These are phyloP conservation scores for Claviceps purpurea DNA, from an alignment of 2,329 filamentous ascomycete species.

Conservation along the genomic window DNA sequence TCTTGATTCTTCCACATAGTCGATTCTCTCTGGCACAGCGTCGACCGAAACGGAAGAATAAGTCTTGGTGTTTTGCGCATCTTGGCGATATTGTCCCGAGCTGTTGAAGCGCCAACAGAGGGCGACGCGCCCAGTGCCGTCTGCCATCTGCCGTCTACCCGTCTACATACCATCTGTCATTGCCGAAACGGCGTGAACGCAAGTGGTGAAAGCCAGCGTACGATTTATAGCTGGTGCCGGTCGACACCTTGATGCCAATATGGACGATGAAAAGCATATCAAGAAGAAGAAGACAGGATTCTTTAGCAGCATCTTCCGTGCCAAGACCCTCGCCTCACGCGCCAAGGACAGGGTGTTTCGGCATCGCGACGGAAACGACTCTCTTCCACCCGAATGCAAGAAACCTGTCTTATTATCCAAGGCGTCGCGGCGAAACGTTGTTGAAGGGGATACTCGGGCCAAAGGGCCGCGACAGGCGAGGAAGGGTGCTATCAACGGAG, in stretches of 20 bases:
- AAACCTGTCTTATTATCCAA: background rate
- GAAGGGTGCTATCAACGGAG: background rate
- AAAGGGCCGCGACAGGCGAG: background rate
- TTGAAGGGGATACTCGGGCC: background rate
- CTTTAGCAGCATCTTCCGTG: slow-evolving; percentile 35
- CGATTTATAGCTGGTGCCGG: background rate
- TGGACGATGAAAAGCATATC: slow-evolving; percentile 19
- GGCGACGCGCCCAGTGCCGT: too few relatives aligned
- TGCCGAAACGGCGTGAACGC: too few relatives aligned
- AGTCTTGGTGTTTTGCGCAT: too few relatives aligned
- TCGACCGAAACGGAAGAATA: too few relatives aligned
- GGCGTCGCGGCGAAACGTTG: background rate
- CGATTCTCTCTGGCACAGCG: too few relatives aligned
- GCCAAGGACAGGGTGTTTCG: slow-evolving; percentile 5
- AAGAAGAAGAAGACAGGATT: slow-evolving; percentile 30
- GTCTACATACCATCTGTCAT: too few relatives aligned
- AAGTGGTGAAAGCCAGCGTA: background rate
- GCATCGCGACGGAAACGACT: background rate
- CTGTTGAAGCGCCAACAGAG: too few relatives aligned
- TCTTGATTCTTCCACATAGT: too few relatives aligned
- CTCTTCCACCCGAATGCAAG: background rate
- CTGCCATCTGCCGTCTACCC: too few relatives aligned
- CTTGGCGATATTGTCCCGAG: too few relatives aligned
- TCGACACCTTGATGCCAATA: slow-evolving; percentile 12
- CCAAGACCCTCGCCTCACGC: slow-evolving; percentile 25